phyloP scores from a whole-genome alignment of 2,329 filamentous ascomycete genomes.

The Cordyceps cateniannulata region DNA sequence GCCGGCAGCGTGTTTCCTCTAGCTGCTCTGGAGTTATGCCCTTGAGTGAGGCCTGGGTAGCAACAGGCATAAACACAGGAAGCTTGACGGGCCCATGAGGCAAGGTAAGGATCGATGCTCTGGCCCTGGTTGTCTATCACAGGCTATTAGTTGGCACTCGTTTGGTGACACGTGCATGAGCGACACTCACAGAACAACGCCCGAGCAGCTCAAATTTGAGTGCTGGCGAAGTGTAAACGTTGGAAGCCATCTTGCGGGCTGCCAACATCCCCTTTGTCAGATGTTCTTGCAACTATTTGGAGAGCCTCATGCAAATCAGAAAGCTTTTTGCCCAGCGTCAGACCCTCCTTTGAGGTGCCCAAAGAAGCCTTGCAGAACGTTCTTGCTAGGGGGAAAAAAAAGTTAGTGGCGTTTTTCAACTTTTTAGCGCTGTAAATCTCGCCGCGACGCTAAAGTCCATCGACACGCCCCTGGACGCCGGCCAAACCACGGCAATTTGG shows the following conservation, averaged over 20 bases:
- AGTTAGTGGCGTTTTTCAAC: constrained; percentile 3
- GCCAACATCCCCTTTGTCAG: constrained; percentile 22
- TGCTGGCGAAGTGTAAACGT: constrained; percentile 54
- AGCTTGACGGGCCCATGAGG: constrained; percentile 88
- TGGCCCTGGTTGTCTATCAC: constrained; percentile 80
- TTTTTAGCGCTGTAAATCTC: neutral
- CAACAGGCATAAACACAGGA: constrained; percentile 97
- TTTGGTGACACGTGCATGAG: neutral
- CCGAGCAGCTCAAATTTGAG: constrained; percentile 73
- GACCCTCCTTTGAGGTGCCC: neutral
- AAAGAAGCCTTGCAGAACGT: neutral
- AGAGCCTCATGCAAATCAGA: neutral
- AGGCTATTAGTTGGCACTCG: constrained; percentile 2
- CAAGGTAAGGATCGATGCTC: constrained; percentile 78
- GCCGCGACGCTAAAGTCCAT: neutral
- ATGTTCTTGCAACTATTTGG: constrained; percentile 5
- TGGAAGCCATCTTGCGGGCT: constrained; percentile 40
- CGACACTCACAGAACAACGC: constrained; percentile 65
- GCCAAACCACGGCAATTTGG: constrained; percentile 13
- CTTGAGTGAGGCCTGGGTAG: constrained; percentile 92
- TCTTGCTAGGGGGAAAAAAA: neutral
- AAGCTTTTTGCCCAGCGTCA: neutral
- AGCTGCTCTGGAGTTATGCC: constrained; percentile 89
- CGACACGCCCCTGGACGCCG: constrained; percentile 4
- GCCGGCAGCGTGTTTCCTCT: constrained; percentile 77